Percentiles rank a stretch among this genome's conserved stretches.
These are phyloP conservation scores for Grigorovia transvaalensis DNA, from an alignment of 805 yeast species.

Conservation along the genomic window DNA sequence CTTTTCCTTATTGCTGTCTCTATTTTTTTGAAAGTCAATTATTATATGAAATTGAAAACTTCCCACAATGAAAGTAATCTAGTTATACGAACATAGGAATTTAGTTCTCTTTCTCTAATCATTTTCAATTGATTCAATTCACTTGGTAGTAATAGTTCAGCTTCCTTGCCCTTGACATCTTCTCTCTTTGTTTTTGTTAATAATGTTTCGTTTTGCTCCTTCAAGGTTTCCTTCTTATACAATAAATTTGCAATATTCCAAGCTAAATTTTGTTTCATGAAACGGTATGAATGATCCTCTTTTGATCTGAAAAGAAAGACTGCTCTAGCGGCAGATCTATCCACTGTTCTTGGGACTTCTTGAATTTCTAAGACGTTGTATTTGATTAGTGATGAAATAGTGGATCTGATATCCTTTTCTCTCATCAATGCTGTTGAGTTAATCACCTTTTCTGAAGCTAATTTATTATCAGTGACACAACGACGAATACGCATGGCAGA, in stretches of 20 bases:
- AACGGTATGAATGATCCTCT: slow-evolving; percentile 39
- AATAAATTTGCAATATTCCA: slow-evolving; percentile 39
- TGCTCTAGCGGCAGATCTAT: slow-evolving; percentile 84
- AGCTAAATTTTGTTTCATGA: slow-evolving; percentile 37
- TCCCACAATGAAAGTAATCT: slow-evolving; percentile 51
- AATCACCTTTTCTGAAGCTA: slow-evolving; percentile 78
- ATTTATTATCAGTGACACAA: slow-evolving; percentile 56
- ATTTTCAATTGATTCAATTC: slow-evolving; percentile 64
- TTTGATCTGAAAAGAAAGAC: slow-evolving; percentile 71
- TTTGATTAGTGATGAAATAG: slow-evolving; percentile 53
- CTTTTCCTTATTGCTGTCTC: background rate
- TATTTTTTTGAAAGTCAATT: background rate
- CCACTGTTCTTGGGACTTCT: slow-evolving; percentile 86
- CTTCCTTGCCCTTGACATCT: slow-evolving; percentile 78
- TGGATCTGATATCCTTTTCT: slow-evolving; percentile 65
- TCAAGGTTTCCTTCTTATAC: slow-evolving; percentile 44
- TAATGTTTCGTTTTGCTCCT: slow-evolving; percentile 52
- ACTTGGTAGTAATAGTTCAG: slow-evolving; percentile 57
- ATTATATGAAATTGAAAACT: slow-evolving; percentile 30
- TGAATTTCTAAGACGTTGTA: slow-evolving; percentile 76
- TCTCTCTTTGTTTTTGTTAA: slow-evolving; percentile 77
- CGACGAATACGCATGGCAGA: slow-evolving; percentile 65
- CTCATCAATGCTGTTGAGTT: slow-evolving; percentile 66
- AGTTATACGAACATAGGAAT: slow-evolving; percentile 42
- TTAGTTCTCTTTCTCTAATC: slow-evolving; percentile 48